Evolutionary conservation across 192 early-diverging fungal genomes (phyloP), one percentile per base, ranked within the genome.

Genomic region (Rhizophlyctis rosea): DNA sequence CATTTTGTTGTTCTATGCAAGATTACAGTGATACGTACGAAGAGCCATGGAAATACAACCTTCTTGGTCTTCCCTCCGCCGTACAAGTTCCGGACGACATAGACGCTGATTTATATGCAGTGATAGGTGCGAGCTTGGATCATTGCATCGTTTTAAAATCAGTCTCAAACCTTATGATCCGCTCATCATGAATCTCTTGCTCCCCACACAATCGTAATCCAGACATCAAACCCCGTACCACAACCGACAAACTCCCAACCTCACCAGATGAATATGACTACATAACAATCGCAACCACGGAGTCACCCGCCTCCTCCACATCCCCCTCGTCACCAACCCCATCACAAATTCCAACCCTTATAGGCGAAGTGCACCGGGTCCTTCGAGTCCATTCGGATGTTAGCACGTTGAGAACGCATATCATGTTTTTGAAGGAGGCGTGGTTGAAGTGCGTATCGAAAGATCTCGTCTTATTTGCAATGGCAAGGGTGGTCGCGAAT

Each of bases 41-140:
- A 50, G 52, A 63, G 27, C 47, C 61, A 27, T 63, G 47, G 47
- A 32, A 63, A 27, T 63, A 50, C 33, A 63, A 63, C 49, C 34
- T 63, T 1, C 49, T 63, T 0, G 61, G 61, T 18, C 25, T 63
- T 23, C 24, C 61, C 16, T 18, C 23, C n/a, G 4, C 16, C 14
- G 34, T 35, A 9, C 24, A n/a, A 4, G 14, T 57, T n/a, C 55
- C 55, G 32, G 4, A 4, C 16, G 29, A 57, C 29, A 34, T 57
- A 4, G 52, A 25, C 54, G 11, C 5, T 1, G 33, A 16, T 27
- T 23, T n/a, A 39, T 11, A 23, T 50, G 35, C 21, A 7, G 4
- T 11, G 21, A n/a, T 63, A 14, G 33, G 24, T 61, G 25, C n/a
- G 24, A 18, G 56, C 9, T 18, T 9, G 18, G 56, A 57, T 34